Conservation (phyloP, 345 rosid genomes). For the Excoecaria cochinchinensis region DNA sequence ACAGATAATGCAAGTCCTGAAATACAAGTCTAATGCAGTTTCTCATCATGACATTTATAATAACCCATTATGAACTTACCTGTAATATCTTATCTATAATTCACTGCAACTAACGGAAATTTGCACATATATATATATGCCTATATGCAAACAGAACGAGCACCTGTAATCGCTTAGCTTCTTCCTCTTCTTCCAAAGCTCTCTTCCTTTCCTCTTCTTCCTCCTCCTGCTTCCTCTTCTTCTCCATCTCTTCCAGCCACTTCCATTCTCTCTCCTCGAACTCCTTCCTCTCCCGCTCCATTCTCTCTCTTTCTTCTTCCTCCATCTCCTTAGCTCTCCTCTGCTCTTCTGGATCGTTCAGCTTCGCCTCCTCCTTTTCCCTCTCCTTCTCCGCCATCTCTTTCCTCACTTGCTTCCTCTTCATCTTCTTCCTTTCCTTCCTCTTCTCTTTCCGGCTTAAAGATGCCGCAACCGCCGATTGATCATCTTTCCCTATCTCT, state of each 20-base stretch:
- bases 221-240: conserved; percentile 32
- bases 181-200: conserved; percentile 33
- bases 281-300: conserved; percentile 61
- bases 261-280: conserved; percentile 77
- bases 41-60: too few species aligned
- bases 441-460: conserved; percentile 69
- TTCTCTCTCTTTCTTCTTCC: conserved; percentile 57
- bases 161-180: conserved; percentile 21
- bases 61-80: background rate
- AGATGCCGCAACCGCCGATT: conserved; percentile 9
- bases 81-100: too few species aligned
- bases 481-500: conserved; percentile 21
- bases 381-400: conserved; percentile 70
- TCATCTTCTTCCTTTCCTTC: conserved; percentile 76
- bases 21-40: background rate
- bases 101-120: too few species aligned
- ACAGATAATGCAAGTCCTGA: background rate
- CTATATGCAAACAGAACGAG: background rate
- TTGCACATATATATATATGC: too few species aligned
- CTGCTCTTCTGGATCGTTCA: conserved; percentile 70
- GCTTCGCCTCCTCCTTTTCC: conserved; percentile 51
- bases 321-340: conserved; percentile 47
- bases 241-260: conserved; percentile 66
- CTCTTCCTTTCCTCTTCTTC: conserved; percentile 30
- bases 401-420: conserved; percentile 70